These are phyloP conservation scores for Serendipita vermifera DNA, from an alignment of 768 basidiomycete species.

Conservation along the genomic window DNA sequence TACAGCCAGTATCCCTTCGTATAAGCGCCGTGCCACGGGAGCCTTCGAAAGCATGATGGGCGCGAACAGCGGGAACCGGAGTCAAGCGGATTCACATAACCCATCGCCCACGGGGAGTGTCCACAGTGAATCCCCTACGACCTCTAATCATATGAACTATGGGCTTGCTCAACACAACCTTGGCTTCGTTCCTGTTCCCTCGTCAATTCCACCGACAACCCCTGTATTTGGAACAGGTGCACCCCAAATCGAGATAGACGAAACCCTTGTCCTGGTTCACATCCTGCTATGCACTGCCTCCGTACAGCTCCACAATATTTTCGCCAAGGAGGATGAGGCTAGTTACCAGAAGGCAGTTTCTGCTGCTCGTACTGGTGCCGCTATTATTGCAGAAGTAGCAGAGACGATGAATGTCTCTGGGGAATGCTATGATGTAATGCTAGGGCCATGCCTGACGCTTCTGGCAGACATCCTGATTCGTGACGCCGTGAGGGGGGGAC, in stretches of 20 bases:
- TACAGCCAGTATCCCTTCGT: slow-evolving; percentile 27
- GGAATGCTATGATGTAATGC: slow-evolving; percentile 36
- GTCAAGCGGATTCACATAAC: not conserved
- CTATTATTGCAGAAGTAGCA: slow-evolving; percentile 47
- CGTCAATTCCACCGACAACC: not conserved
- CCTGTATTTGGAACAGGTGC: not conserved
- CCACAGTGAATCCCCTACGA: not conserved
- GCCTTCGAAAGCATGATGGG: slow-evolving; percentile 43
- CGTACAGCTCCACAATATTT: slow-evolving; percentile 50
- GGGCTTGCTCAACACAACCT: not conserved
- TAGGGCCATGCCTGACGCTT: slow-evolving; percentile 49
- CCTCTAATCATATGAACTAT: not conserved
- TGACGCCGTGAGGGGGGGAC: slow-evolving; percentile 25
- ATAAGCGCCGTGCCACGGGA: slow-evolving; percentile 15
- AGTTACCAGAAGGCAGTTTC: slow-evolving; percentile 55
- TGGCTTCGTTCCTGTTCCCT: not conserved
- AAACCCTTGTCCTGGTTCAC: slow-evolving; percentile 45
- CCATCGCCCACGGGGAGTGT: not conserved
- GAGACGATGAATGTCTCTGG: slow-evolving; percentile 56
- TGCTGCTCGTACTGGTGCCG: slow-evolving; percentile 47
- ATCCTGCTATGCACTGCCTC: slow-evolving; percentile 54
- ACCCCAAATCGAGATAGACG: slow-evolving; percentile 35
- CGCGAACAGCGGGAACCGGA: slow-evolving; percentile 42
- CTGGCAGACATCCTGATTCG: slow-evolving; percentile 54
- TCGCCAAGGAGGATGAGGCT: slow-evolving; percentile 44